phyloP scores from a whole-genome alignment of 768 basidiomycete genomes.

The Macrolepiota dolichaula region DNA sequence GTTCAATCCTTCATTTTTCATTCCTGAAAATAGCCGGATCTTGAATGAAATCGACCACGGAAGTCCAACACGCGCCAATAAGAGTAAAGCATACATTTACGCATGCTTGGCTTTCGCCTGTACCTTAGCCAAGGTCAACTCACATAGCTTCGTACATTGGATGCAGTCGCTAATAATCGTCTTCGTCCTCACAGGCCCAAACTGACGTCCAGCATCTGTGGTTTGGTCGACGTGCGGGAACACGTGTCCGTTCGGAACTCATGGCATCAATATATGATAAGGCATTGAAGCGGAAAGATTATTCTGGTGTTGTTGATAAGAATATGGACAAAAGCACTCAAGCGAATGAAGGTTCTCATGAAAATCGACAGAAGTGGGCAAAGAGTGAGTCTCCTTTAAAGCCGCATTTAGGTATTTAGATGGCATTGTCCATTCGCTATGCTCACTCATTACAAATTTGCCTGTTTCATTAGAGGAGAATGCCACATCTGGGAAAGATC shows the following conservation, averaged over 20 bases:
- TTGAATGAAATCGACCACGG: slow-evolving; percentile 50
- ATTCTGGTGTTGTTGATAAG: slow-evolving; percentile 68
- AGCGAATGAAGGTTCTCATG: slow-evolving; percentile 23
- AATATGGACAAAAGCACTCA: slow-evolving; percentile 31
- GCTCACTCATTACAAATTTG: too few species aligned
- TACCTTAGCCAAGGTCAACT: slow-evolving; percentile 47
- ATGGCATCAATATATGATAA: slow-evolving; percentile 91
- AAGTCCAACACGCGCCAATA: slow-evolving; percentile 19
- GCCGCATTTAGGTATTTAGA: too few species aligned
- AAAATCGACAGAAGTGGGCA: slow-evolving; percentile 29
- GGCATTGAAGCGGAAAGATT: slow-evolving; percentile 78
- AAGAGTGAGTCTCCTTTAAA: too few species aligned
- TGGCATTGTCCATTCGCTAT: too few species aligned
- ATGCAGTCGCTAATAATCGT: background rate
- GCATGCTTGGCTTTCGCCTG: slow-evolving; percentile 72
- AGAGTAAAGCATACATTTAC: slow-evolving; percentile 70
- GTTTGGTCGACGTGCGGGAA: slow-evolving; percentile 71
- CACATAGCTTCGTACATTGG: background rate
- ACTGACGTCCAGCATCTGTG: slow-evolving; percentile 75
- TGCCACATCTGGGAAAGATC: slow-evolving; percentile 19
- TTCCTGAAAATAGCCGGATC: slow-evolving; percentile 38
- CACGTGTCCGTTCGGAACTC: slow-evolving; percentile 71
- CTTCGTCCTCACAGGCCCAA: slow-evolving; percentile 37
- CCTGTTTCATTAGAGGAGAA: too few species aligned
- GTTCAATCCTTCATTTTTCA: slow-evolving; percentile 2